phyloP scores from a whole-genome alignment of 169 alveolate genomes.

The Condylostoma magnum region DNA sequence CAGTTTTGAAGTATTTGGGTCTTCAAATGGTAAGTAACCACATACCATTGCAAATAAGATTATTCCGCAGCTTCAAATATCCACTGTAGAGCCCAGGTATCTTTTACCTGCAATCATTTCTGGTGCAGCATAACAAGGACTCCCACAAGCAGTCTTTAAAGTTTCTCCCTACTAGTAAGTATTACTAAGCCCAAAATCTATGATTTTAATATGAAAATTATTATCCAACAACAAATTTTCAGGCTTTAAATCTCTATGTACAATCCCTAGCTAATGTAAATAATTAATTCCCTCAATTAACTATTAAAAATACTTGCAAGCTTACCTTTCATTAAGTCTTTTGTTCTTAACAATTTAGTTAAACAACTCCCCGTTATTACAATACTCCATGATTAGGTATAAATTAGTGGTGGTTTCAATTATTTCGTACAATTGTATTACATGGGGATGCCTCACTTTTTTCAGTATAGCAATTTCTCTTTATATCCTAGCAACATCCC shows the following conservation, averaged over 20 bases:
- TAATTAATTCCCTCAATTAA: constrained; percentile 68
- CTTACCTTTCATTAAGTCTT: constrained; percentile 42
- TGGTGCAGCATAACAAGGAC: constrained; percentile 88
- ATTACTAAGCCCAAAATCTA: constrained; percentile 76
- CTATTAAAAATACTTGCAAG: constrained; percentile 43
- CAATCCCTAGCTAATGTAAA: constrained; percentile 53
- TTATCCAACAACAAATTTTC: constrained; percentile 75
- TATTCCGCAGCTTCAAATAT: constrained; percentile 80
- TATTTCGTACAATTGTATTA: constrained; percentile 68
- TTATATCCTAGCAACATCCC: constrained; percentile 66
- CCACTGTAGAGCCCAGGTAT: constrained; percentile 70
- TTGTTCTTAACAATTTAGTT: constrained; percentile 66
- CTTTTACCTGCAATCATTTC: constrained; percentile 81
- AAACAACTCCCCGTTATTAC: constrained; percentile 71
- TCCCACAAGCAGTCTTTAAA: constrained; percentile 80
- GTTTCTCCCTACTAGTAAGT: constrained; percentile 56
- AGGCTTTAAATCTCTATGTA: constrained; percentile 70
- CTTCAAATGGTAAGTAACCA: constrained; percentile 84
- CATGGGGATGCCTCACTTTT: constrained; percentile 62
- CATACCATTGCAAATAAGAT: constrained; percentile 76
- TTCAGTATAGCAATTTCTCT: constrained; percentile 67
- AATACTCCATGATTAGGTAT: constrained; percentile 76
- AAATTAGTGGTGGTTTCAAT: constrained; percentile 68
- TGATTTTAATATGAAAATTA: constrained; percentile 59
- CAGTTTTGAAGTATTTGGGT: constrained; percentile 63